Evolutionary conservation across 2,329 filamentous ascomycete species (phyloP), one percentile per base, ranked within the genome.

Genomic region (Calonectria pseudoreteaudii): DNA sequence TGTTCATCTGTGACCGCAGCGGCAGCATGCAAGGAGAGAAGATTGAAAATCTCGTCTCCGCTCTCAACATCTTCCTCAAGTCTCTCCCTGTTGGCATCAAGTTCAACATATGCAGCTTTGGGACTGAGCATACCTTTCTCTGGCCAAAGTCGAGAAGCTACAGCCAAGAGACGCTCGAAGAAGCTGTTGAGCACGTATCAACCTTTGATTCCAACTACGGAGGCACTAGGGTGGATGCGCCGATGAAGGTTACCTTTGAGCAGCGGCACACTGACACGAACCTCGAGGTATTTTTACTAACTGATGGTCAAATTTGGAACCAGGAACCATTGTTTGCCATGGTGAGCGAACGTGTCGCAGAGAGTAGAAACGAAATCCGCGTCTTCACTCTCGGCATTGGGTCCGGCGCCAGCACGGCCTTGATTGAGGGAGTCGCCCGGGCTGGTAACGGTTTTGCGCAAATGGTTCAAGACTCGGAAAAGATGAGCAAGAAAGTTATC

Each of bases 81-180:
- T 93, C 91, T 0, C 84, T 94, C 2, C 92, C 92, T 0, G 77
- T 91, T 1, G 91, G 91, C 4, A 86, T 90, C 74, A 90, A 90
- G 78, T 94, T 94, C 86, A 94, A 94, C 80, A 92, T 94, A 66
- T 92, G 91, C 80, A 93, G 91, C 7, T 94, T 94, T 66, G 92
- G 93, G 20, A 85, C 81, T 0, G 41, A 7, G 0, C 83, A 87
- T 71, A 74, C 77, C 0, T 89, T 90, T 66, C 82, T 91, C 4
- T 92, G 86, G 85, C 68, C 82, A 0, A 83, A 85, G 26, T 90
- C 89, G 1, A 81, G 83, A 56, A 81, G 82, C 0, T 91, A 91
- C 71, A 84, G 83, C 68, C 83, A 86, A 30, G 81, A 85, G 0
- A 86, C 82, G 0, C 81, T 91, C 1, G 78, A 86, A 0, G 71